phyloP scores from a whole-genome alignment of 2,329 filamentous ascomycete genomes.

The Moelleriella libera region DNA sequence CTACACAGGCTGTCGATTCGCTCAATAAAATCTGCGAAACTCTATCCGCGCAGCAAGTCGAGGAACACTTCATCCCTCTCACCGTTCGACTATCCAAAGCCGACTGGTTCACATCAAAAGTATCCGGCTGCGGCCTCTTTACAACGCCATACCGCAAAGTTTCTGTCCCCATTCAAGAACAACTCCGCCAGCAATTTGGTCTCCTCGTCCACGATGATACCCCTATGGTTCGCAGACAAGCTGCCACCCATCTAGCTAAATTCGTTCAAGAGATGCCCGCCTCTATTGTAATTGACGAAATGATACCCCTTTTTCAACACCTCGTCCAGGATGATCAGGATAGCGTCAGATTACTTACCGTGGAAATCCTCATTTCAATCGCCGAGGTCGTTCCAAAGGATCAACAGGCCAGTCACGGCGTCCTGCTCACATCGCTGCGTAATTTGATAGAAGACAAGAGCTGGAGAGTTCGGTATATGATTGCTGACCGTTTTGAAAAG shows the following conservation, averaged over 20 bases:
- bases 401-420: constrained; percentile 90
- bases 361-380: constrained; percentile 91
- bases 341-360: constrained; percentile 87
- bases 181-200: constrained; percentile 80
- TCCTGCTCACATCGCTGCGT: constrained; percentile 77
- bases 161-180: constrained; percentile 74
- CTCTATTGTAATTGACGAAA: constrained; percentile 86
- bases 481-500: constrained; percentile 97
- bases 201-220: constrained; percentile 95
- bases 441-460: constrained; percentile 98
- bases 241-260: constrained; percentile 90
- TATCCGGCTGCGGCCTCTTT: constrained; percentile 92
- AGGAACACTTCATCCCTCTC: constrained; percentile 94
- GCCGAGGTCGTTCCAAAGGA: constrained; percentile 96
- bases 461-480: constrained; percentile 98
- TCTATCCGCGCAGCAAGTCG: constrained; percentile 81
- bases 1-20: constrained; percentile 77
- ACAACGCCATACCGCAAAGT: constrained; percentile 89
- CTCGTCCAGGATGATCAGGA: constrained; percentile 94
- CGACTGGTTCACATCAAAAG: constrained; percentile 99
- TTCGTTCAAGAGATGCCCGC: constrained; percentile 96
- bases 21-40: constrained; percentile 98
- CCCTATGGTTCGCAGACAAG: constrained; percentile 94
- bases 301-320: constrained; percentile 98
- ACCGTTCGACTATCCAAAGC: constrained; percentile 94